Percentiles rank a stretch among this genome's conserved stretches.
Conservation (phyloP, 306 rosid genomes). For the Casuarina cunninghamiana region DNA sequence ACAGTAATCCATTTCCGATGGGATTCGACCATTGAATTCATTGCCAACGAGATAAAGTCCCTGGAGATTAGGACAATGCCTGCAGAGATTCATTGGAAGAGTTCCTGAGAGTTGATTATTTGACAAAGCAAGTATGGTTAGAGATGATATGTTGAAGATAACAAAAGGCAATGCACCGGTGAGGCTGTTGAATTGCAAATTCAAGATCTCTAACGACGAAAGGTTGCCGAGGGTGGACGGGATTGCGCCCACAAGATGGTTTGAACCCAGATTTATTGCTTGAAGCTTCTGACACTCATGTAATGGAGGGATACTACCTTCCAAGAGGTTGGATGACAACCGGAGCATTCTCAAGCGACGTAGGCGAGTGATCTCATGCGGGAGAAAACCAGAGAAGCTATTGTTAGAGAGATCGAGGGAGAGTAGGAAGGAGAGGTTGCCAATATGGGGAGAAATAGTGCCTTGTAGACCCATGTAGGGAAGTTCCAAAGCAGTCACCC, state of each 20-base stretch:
- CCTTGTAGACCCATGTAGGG: not conserved
- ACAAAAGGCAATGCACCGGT: not conserved
- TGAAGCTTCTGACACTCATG: not conserved
- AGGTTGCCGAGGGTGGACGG: not conserved
- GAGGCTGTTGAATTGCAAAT: not conserved
- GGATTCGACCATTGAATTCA: not conserved
- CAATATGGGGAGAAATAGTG: not conserved
- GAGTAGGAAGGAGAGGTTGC: not conserved
- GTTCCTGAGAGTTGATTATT: not conserved
- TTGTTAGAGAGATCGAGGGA: not conserved
- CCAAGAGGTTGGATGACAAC: not conserved
- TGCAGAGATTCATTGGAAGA: slow-evolving; percentile 2
- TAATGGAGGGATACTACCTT: not conserved
- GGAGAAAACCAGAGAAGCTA: not conserved
- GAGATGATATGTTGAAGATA: not conserved
- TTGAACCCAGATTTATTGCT: accelerated
- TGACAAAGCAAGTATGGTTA: not conserved
- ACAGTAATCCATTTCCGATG: not conserved
- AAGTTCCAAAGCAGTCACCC: not conserved
- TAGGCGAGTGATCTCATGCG: not conserved
- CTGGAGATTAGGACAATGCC: not conserved
- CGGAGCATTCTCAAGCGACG: not conserved
- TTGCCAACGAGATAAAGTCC: accelerated
- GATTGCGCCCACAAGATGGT: not conserved
- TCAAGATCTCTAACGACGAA: not conserved